These are phyloP conservation scores for Candida khao-thaluensis DNA, from an alignment of 805 yeast genomes.

Conservation along the genomic window DNA sequence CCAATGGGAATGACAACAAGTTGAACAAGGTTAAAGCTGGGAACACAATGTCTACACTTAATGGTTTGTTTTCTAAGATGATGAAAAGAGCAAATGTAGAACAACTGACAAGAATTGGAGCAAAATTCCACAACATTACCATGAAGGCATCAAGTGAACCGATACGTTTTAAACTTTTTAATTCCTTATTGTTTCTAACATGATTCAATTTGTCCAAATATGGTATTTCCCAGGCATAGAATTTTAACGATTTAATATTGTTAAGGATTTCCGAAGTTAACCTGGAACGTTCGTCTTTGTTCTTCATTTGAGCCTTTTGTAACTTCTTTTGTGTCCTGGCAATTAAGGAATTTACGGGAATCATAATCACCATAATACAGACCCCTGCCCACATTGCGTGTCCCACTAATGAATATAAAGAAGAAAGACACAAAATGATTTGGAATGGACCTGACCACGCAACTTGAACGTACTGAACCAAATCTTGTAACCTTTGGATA, in stretches of 20 bases:
- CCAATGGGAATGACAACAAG: constrained; percentile 85
- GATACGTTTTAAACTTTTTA: constrained; percentile 70
- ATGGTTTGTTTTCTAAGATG: constrained; percentile 56
- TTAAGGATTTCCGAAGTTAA: constrained; percentile 83
- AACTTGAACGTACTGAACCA: constrained; percentile 73
- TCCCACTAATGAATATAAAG: constrained; percentile 73
- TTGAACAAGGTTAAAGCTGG: constrained; percentile 89
- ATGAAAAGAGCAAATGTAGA: constrained; percentile 84
- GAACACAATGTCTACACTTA: constrained; percentile 88
- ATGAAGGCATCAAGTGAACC: constrained; percentile 71
- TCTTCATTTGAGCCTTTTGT: constrained; percentile 84
- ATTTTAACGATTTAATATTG: constrained; percentile 87
- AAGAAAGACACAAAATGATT: constrained; percentile 68
- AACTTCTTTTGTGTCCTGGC: constrained; percentile 66
- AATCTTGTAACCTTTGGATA: constrained; percentile 82
- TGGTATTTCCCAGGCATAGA: constrained; percentile 95
- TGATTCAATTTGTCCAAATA: constrained; percentile 68
- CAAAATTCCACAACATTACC: constrained; percentile 74
- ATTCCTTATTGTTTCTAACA: constrained; percentile 87
- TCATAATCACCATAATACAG: constrained; percentile 67
- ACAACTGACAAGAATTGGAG: constrained; percentile 88
- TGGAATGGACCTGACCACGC: constrained; percentile 95
- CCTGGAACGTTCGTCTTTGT: constrained; percentile 90
- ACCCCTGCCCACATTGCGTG: constrained; percentile 98
- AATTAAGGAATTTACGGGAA: constrained; percentile 73